phyloP scores from a whole-genome alignment of 2,329 filamentous ascomycete species.

The Fusarium cicatricum region DNA sequence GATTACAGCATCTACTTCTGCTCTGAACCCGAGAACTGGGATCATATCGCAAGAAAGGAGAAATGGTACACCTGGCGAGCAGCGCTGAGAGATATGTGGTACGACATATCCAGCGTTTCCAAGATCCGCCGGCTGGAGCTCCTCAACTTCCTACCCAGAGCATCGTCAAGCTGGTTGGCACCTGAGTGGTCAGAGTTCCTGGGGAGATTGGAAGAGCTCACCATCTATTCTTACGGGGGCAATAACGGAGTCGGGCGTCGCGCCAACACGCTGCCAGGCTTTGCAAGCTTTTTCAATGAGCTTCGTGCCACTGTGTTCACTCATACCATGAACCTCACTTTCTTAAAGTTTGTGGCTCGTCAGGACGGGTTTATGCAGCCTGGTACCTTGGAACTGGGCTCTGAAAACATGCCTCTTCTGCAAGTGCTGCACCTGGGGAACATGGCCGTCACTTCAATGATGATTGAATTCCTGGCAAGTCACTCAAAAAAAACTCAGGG shows the following conservation, averaged over 20 bases:
- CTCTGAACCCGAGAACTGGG: neutral
- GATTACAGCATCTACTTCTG: constrained; percentile 7
- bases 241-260: neutral
- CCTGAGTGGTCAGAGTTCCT: constrained; percentile 3
- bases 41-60: neutral
- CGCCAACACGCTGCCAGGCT: constrained; percentile 1
- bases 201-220: neutral
- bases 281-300: constrained; percentile 8
- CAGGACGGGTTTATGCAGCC: neutral
- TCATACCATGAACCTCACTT: neutral
- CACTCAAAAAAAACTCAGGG: neutral
- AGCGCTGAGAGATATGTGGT: constrained; percentile 9
- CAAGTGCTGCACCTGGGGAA: neutral
- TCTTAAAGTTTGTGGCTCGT: neutral
- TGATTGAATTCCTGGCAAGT: neutral
- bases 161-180: neutral
- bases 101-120: neutral
- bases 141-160: constrained; percentile 2
- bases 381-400: neutral
- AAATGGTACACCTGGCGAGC: neutral
- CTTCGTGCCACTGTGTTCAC: neutral
- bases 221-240: constrained; percentile 7
- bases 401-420: neutral
- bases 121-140: neutral
- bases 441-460: neutral